phyloP scores from a whole-genome alignment of 306 rosid genomes.

The Arachis hypogaea region DNA sequence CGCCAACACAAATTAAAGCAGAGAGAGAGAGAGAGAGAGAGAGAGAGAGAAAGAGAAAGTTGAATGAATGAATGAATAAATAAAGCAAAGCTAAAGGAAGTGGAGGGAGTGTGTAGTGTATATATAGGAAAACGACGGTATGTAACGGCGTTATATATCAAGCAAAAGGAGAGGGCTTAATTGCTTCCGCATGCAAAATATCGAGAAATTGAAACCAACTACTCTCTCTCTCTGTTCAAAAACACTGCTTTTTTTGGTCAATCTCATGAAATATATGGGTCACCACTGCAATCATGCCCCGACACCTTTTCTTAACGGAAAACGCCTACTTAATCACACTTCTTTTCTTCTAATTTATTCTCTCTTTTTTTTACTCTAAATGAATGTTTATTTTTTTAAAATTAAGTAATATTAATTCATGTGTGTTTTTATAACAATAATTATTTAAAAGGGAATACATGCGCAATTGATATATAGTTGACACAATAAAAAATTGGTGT shows the following conservation, averaged over 20 bases:
- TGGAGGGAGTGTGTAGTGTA: slow-evolving; percentile 5
- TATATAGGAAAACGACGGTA: slow-evolving; percentile 54
- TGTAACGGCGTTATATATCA: slow-evolving; percentile 59
- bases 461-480: too few species aligned
- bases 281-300: not conserved
- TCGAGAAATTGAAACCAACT: not conserved
- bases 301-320: slow-evolving; percentile 45
- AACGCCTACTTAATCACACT: slow-evolving; percentile 2
- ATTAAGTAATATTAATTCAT: too few species aligned
- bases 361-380: too few species aligned
- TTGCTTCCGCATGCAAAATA: slow-evolving; percentile 21
- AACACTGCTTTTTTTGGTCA: slow-evolving; percentile 44
- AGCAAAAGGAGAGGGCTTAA: too few species aligned
- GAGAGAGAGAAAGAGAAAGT: too few species aligned
- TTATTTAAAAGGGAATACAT: too few species aligned
- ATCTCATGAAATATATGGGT: not conserved
- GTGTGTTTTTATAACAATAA: too few species aligned
- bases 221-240: not conserved
- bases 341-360: not conserved
- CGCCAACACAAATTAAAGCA: slow-evolving; percentile 46
- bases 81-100: slow-evolving; percentile 32
- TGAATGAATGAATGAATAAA: not conserved
- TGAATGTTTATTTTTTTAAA: too few species aligned
- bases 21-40: slow-evolving; percentile 34
- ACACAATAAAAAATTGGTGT: too few species aligned